Evolutionary conservation across 768 basidiomycete genomes (phyloP), one percentile per base, ranked within the genome.

Genomic region (Lentinula sp.): DNA sequence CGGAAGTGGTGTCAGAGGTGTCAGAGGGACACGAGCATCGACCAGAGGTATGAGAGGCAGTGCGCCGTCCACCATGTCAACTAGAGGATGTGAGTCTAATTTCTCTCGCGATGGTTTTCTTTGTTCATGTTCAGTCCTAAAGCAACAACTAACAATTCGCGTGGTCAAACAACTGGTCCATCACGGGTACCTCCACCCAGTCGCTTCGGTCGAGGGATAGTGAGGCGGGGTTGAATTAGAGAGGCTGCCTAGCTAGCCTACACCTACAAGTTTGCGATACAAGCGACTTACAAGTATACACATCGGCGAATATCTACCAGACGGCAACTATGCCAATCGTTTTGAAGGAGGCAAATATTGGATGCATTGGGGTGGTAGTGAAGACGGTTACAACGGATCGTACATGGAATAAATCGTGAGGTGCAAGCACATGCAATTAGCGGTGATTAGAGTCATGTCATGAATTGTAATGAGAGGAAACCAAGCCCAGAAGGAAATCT

Each of bases 11-110:
- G 81, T 89, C 2, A 73, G 87, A 66, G 90, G 89, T 7, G 85
- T 89, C 34, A 80, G 88, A 58, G 90, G 88, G 3, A 93, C 85
- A 5, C 79, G 85, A 48, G 87, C 84, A 1, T 88, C 84, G 11
- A 76, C 80, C 76, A 81, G 84, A 61, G 83, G 78, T 40, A 70
- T 74, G 63, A 75, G 79, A 65, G 77, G 75, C n/a, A 35, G 15
- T n/a, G 34, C 45, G 3, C 10, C 61, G 13, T 55, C 54, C 3
- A 54, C 62, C 4, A 42, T 57, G 13, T 55, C 54, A 0, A 59
- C 62, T 4, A 42, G 62, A 54, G 57, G 57, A 21, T 35, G 55
- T 51, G 46, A 21, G 61, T 56, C 21, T 3, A 2, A 21, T 18
- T 48, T 11, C 28, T 59, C 10, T 10, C 1, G 1, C 28, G 42